Evolutionary conservation across 2,329 filamentous ascomycete genomes (phyloP), one percentile per base, ranked within the genome.

Genomic region (Colletotrichum melonis): DNA sequence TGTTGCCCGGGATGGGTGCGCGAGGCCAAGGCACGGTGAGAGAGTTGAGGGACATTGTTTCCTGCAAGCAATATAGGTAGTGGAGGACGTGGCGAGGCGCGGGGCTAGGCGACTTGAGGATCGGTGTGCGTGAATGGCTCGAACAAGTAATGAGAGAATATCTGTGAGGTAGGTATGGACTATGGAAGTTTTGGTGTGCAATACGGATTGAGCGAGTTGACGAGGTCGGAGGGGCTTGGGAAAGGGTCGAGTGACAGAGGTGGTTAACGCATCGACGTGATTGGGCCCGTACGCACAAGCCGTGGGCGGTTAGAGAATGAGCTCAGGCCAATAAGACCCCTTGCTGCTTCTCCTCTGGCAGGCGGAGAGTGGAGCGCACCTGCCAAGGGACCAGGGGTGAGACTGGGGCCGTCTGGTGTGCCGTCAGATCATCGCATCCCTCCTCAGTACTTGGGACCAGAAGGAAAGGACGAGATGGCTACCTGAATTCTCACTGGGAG

Each of bases 241-340:
- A 74, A 76, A 79, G 77, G 80, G 79, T 81, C 77, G 80, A 70
- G 76, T 76, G 68, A 67, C 59, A 2, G 64, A 12, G 19, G 56
- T 32, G 63, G 65, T 72, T 63, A 63, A 58, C 67, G 67, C 68
- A 72, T 71, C 63, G 73, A 74, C 63, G 78, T 80, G 79, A 80
- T 79, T 80, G 78, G 78, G 57, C 52, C 69, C 42, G 73, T 72
- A 76, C 71, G 16, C 30, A 49, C 56, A 65, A 60, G 56, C 49
- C 70, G 78, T 80, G 80, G 83, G 84, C 84, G 84, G 84, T 79
- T 85, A 85, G 78, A 81, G 77, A 74, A 65, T 55, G 68, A 55
- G 63, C 63, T 64, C 56, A 32, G 73, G 71, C 83, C 83, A 84
- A 85, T 84, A 71, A 80, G 68, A 67, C 60, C 58, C 52, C 77